Percentiles rank a stretch among this genome's conserved stretches.
These are phyloP conservation scores for Tubosaeta sp. DNA, from an alignment of 768 basidiomycete species.

Conservation along the genomic window DNA sequence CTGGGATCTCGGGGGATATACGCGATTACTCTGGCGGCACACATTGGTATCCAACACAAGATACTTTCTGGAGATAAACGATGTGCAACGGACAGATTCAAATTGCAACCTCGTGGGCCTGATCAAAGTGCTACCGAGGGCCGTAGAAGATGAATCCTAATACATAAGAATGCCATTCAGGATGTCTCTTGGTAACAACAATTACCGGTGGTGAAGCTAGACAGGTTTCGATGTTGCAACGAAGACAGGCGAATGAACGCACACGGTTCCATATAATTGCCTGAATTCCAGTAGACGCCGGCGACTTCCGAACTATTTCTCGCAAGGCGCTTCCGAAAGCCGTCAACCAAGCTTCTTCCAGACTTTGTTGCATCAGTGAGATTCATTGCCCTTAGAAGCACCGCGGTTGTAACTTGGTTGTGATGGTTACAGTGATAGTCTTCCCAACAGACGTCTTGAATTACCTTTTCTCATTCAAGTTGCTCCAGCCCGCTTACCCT, in stretches of 20 bases:
- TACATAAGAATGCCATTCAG: constrained; percentile 7
- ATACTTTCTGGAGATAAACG: constrained; percentile 18
- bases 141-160: constrained; percentile 5
- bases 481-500: background rate
- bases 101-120: constrained; percentile 9
- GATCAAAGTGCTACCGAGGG: constrained; percentile 11
- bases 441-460: constrained; percentile 2
- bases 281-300: constrained; percentile 9
- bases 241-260: constrained; percentile 18
- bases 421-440: constrained; percentile 26
- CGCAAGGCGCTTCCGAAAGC: constrained; percentile 9
- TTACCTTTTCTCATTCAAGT: constrained; percentile 1
- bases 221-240: constrained; percentile 20
- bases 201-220: constrained; percentile 4
- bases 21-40: constrained; percentile 1
- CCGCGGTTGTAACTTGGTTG: constrained; percentile 20
- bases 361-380: constrained; percentile 20
- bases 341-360: constrained; percentile 15
- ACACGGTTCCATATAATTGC: constrained; percentile 12
- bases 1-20: constrained; percentile 1
- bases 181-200: constrained; percentile 11
- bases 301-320: constrained; percentile 21
- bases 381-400: constrained; percentile 26
- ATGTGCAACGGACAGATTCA: constrained; percentile 16
- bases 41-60: background rate